Conservation (phyloP, 2,329 filamentous ascomycete genomes). For the Epichloe hybrida region DNA sequence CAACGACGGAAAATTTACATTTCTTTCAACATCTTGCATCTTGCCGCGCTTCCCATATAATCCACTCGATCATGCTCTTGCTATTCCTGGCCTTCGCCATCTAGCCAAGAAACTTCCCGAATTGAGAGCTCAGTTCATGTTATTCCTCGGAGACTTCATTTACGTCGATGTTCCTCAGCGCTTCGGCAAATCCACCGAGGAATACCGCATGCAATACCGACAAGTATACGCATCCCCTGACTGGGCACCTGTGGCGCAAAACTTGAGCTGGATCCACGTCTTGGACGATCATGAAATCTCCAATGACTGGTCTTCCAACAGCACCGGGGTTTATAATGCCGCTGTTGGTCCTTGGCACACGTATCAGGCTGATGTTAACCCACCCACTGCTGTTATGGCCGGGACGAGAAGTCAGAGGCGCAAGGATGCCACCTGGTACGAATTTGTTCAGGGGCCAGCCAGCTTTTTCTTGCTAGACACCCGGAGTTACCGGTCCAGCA, state of each 20-base stretch:
- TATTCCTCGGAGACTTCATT: slow-evolving; percentile 80
- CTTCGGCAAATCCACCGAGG: slow-evolving; percentile 56
- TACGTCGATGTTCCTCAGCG: slow-evolving; percentile 79
- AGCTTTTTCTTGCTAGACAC: slow-evolving; percentile 94
- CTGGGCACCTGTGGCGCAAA: slow-evolving; percentile 61
- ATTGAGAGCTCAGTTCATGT: slow-evolving; percentile 63
- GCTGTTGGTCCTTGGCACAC: slow-evolving; percentile 75
- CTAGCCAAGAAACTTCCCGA: slow-evolving; percentile 60
- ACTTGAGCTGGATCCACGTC: slow-evolving; percentile 94
- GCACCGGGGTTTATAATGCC: slow-evolving; percentile 28
- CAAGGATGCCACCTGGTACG: slow-evolving; percentile 65
- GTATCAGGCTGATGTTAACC: slow-evolving; percentile 79
- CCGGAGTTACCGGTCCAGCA: slow-evolving; percentile 67
- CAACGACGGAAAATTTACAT: slow-evolving; percentile 64
- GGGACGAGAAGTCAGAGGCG: slow-evolving; percentile 23
- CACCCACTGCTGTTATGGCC: slow-evolving; percentile 48
- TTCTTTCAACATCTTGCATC: slow-evolving; percentile 85
- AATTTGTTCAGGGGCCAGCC: slow-evolving; percentile 79
- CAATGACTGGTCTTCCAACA: slow-evolving; percentile 70
- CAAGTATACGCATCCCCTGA: slow-evolving; percentile 94
- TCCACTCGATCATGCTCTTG: slow-evolving; percentile 64
- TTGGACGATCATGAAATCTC: slow-evolving; percentile 93
- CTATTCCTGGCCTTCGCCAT: slow-evolving; percentile 66
- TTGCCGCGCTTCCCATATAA: slow-evolving; percentile 84
- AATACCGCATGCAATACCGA: slow-evolving; percentile 84